Conservation (phyloP, 148 eudicot genomes). For the Talinum fruticosum region DNA sequence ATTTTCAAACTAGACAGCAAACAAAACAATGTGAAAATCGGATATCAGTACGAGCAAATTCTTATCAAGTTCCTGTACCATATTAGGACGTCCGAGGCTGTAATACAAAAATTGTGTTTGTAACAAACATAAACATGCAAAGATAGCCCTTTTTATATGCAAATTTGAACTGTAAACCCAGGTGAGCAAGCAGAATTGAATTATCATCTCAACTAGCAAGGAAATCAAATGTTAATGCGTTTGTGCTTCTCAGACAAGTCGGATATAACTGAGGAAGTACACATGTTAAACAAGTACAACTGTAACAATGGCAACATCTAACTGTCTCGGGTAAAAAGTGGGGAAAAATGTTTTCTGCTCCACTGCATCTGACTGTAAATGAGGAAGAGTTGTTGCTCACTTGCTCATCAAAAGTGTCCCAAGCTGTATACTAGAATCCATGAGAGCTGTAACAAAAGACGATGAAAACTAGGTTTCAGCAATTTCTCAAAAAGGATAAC, state of each 20-base stretch:
- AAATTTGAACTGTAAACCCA: not conserved
- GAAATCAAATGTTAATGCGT: constrained; percentile 10
- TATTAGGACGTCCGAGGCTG: not conserved
- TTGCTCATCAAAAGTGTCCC: constrained; percentile 66
- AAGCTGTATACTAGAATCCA: constrained; percentile 97
- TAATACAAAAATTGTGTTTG: not conserved
- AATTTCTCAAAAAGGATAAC: constrained; percentile 5
- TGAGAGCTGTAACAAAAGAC: constrained; percentile 50
- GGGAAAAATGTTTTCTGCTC: constrained; percentile 4
- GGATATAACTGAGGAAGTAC: constrained; percentile 10
- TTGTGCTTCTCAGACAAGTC: constrained; percentile 2
- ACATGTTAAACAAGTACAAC: constrained; percentile 20
- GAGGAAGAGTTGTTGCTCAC: constrained; percentile 17
- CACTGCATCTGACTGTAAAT: constrained; percentile 12
- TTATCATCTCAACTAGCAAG: not conserved
- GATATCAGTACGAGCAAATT: not conserved
- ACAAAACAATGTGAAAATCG: not conserved
- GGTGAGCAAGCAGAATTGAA: not conserved
- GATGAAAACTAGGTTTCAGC: not conserved
- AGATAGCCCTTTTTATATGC: not conserved
- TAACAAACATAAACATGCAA: not conserved
- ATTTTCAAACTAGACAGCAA: not conserved
- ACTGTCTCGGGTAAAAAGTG: constrained; percentile 6
- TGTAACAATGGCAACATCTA: constrained; percentile 19
- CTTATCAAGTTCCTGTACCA: not conserved